phyloP scores from a whole-genome alignment of 306 rosid genomes.

The Ammopiptanthus mongolicus region DNA sequence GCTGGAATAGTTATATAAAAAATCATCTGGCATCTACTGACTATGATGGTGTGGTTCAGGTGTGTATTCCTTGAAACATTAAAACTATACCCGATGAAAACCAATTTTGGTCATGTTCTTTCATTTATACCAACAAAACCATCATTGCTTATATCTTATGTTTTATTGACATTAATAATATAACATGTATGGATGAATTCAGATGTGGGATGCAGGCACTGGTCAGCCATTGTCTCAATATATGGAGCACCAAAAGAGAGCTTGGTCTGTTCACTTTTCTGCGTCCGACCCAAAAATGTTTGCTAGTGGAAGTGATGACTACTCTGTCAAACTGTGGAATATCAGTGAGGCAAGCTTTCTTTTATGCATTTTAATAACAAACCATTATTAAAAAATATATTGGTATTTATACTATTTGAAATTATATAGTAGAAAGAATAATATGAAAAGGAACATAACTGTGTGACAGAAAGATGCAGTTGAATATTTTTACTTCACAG shows the following conservation, averaged over 20 bases:
- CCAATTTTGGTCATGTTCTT: not conserved
- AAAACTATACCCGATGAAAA: not conserved
- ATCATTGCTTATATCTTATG: not conserved
- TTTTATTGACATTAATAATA: constrained; percentile 13
- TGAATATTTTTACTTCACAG: constrained; percentile 1
- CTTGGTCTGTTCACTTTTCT: constrained; percentile 95
- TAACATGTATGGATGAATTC: constrained; percentile 32
- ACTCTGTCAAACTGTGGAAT: constrained; percentile 85
- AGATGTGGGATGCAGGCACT: constrained; percentile 92
- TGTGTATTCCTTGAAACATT: constrained; percentile 32
- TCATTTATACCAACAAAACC: not conserved
- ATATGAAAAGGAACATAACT: not conserved
- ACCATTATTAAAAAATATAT: not conserved
- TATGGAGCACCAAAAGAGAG: constrained; percentile 77
- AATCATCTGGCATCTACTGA: constrained; percentile 93
- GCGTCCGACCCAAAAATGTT: constrained; percentile 72
- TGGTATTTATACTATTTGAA: not conserved
- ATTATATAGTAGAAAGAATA: not conserved
- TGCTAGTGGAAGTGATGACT: constrained; percentile 96
- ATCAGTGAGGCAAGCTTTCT: constrained; percentile 65
- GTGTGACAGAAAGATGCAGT: not conserved
- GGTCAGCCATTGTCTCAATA: constrained; percentile 79
- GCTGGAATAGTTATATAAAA: constrained; percentile 86
- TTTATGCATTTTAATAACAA: constrained; percentile 19
- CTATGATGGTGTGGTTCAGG: constrained; percentile 93